Evolutionary conservation across 1,284 basidiomycete species (phyloP), one percentile per base, ranked within the genome.

Genomic region (Leccinum cinnamomeum): DNA sequence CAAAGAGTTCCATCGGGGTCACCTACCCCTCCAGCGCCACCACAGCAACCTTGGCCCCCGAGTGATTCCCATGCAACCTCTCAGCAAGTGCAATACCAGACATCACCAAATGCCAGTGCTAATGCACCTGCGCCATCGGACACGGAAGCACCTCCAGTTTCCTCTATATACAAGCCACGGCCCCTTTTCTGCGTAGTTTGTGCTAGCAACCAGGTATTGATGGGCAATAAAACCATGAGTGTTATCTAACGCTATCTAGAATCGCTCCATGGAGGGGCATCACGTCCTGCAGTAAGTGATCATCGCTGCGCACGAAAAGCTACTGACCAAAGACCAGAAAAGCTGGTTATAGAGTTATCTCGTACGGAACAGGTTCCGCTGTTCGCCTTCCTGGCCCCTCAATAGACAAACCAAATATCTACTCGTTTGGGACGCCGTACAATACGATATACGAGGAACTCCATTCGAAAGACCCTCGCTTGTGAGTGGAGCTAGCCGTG

Each of bases 211-310:
- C 94, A 98, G 79, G 95, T 93, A 75, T 69, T 84, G 77, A 50
- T 28, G 33, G 5, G 30, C 53, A 41, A 57, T 16, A 30, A 10
- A 10, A 44, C 12, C 59, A 41, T 37, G 57, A 61, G 51, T 53
- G n/a, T 2, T 41, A 53, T 53, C 62, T 70, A 60, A 72, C 62
- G 59, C 51, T 56, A 54, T 76, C 60, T 64, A 99, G 93, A 99
- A 99, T 75, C 90, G 97, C 39, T 98, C 96, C 1, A 99, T 99
- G 97, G 97, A 98, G 76, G 97, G 95, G 0, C 97, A 99, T 75
- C 86, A 90, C 70, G 94, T 97, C 10, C 79, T 99, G 51, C 80
- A 90, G 91, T 96, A 70, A 78, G 92, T 84, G 56, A 55, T 55
- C 30, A 5, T 57, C 33, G n/a, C 55, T 41, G 46, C 35, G 11